A percentile compares a stretch with the other conserved stretches of the same genome.
Conservation (phyloP, 1,139 yeast genomes). For the Taphrina deformans region DNA sequence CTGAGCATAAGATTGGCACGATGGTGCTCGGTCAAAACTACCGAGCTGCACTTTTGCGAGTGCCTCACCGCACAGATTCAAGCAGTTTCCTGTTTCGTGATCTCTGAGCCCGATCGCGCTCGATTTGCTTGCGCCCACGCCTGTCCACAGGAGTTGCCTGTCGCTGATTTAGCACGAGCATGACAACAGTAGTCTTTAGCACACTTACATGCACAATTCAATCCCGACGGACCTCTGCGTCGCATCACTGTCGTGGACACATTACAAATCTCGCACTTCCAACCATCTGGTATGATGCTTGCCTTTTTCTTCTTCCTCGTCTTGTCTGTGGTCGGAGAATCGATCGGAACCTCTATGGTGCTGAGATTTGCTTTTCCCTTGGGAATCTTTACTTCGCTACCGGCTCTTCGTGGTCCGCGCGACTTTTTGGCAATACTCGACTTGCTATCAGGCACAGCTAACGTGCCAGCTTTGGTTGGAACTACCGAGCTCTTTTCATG, state of each 20-base stretch:
- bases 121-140: constrained; percentile 13
- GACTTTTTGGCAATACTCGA: not conserved
- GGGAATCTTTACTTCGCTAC: not conserved
- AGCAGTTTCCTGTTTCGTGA: not conserved
- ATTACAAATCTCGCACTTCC: constrained; percentile 17
- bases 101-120: not conserved
- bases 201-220: constrained; percentile 21
- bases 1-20: no score
- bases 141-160: constrained; percentile 19
- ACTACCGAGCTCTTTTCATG: not conserved
- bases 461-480: not conserved
- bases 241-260: constrained; percentile 19
- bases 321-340: not conserved
- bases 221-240: constrained; percentile 15
- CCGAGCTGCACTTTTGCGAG: no score
- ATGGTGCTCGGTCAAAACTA: no score
- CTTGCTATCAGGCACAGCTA: not conserved
- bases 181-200: not conserved
- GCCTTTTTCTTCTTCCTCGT: constrained; percentile 7
- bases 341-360: not conserved
- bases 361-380: not conserved
- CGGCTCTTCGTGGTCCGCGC: not conserved
- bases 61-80: no score
- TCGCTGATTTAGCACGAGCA: not conserved
- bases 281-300: constrained; percentile 19